These are phyloP conservation scores for Aureobasidium sp. DNA, from an alignment of 2,329 filamentous ascomycete genomes.

Conservation along the genomic window DNA sequence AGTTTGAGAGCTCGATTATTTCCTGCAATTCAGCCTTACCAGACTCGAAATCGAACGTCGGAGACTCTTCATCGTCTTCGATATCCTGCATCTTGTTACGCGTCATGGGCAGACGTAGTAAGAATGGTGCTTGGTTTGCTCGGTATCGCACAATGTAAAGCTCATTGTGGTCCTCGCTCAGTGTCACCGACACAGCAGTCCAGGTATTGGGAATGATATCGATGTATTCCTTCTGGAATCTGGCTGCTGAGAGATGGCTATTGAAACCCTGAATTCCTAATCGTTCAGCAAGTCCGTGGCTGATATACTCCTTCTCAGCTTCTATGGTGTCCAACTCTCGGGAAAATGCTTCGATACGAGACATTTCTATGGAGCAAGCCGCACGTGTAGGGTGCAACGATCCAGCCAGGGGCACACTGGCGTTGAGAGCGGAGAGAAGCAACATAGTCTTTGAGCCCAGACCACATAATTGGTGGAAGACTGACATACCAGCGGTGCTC, in stretches of 20 bases:
- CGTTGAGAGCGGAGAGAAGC: slow-evolving; percentile 33
- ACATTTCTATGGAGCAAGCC: slow-evolving; percentile 29
- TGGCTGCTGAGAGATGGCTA: slow-evolving; percentile 24
- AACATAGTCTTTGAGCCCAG: slow-evolving; percentile 33
- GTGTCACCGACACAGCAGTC: slow-evolving; percentile 77
- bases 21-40: slow-evolving; percentile 74
- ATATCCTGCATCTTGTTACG: slow-evolving; percentile 73
- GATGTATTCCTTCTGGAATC: slow-evolving; percentile 73
- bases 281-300: neutral
- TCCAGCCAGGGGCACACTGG: slow-evolving; percentile 24
- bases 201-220: slow-evolving; percentile 77
- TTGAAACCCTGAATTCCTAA: neutral
- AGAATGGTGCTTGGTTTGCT: slow-evolving; percentile 68
- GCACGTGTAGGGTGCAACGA: slow-evolving; percentile 34
- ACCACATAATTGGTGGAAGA: slow-evolving; percentile 47
- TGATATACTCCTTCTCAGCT: neutral
- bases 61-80: slow-evolving; percentile 53
- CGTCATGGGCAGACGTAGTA: slow-evolving; percentile 77
- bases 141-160: slow-evolving; percentile 84
- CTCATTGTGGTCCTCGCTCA: slow-evolving; percentile 77
- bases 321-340: slow-evolving; percentile 9
- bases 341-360: slow-evolving; percentile 12
- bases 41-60: slow-evolving; percentile 69
- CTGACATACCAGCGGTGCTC: slow-evolving; percentile 47
- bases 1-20: slow-evolving; percentile 75